Conservation (phyloP, 352 stramenopile species). For the Phytophthora cajani region DNA sequence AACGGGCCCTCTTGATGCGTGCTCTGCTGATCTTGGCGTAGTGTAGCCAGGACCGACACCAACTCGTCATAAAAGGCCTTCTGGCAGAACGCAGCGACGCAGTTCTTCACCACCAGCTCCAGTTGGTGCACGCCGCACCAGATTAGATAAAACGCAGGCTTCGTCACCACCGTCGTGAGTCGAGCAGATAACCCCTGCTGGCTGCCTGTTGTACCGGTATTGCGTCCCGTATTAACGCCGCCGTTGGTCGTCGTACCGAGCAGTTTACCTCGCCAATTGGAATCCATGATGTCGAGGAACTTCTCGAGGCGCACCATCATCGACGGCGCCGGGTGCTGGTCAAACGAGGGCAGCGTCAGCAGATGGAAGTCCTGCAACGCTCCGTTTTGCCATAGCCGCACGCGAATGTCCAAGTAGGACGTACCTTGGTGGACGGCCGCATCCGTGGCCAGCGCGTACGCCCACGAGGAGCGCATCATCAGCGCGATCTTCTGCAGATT, state of each 20-base stretch:
- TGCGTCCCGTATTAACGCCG: constrained; percentile 49
- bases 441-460: constrained; percentile 58
- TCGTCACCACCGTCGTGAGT: constrained; percentile 51
- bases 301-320: constrained; percentile 48
- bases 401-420: constrained; percentile 60
- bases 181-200: constrained; percentile 56
- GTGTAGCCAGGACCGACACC: constrained; percentile 42
- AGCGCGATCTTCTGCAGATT: constrained; percentile 70
- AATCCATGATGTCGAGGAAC: constrained; percentile 58
- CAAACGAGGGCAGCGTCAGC: constrained; percentile 53
- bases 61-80: constrained; percentile 66
- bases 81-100: constrained; percentile 47
- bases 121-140: constrained; percentile 68
- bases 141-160: constrained; percentile 60
- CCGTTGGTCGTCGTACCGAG: constrained; percentile 57
- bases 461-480: constrained; percentile 70
- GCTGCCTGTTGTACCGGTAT: constrained; percentile 48
- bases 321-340: constrained; percentile 40
- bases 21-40: constrained; percentile 38
- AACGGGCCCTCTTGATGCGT: constrained; percentile 14
- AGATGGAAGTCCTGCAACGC: constrained; percentile 68
- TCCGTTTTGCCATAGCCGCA: constrained; percentile 62
- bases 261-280: constrained; percentile 59
- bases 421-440: constrained; percentile 59
- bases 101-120: constrained; percentile 69